Evolutionary conservation across 257 asterid species (phyloP).

Genomic region (Echium plantagineum): DNA sequence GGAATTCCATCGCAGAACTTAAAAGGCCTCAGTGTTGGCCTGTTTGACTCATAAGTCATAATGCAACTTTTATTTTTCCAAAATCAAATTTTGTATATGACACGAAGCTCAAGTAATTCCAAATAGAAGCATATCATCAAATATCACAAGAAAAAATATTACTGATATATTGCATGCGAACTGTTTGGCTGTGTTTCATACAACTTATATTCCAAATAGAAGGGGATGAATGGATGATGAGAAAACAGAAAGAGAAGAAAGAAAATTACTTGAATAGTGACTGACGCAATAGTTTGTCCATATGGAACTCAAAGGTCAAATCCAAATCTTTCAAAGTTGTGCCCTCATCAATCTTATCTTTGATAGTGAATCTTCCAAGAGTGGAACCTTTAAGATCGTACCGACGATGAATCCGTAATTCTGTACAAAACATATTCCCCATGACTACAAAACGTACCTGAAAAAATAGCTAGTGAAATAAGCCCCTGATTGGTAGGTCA

Average conservation of each 20-base stretch:
- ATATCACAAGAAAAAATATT: too few species aligned
- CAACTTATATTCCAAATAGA: background rate
- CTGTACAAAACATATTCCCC: constrained; percentile 98
- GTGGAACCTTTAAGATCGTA: constrained; percentile 93
- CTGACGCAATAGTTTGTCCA: constrained; percentile 77
- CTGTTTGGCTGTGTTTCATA: too few species aligned
- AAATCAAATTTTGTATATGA: too few species aligned
- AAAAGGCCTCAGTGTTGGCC: too few species aligned
- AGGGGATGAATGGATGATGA: constrained; percentile 1
- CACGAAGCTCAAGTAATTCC: too few species aligned
- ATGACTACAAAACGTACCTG: constrained; percentile 95
- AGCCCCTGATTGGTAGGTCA: background rate
- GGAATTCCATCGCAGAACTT: too few species aligned
- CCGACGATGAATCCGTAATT: constrained; percentile 84
- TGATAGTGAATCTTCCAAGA: constrained; percentile 77
- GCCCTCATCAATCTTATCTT: constrained; percentile 62
- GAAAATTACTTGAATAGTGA: constrained; percentile 60
- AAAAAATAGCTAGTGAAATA: constrained; percentile 13
- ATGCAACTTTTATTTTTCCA: too few species aligned
- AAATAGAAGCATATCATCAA: too few species aligned
- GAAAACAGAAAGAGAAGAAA: constrained; percentile 2
- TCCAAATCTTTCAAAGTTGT: constrained; percentile 93
- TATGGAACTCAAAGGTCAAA: constrained; percentile 72
- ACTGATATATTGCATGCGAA: too few species aligned
- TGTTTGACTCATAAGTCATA: too few species aligned